phyloP scores from a whole-genome alignment of 2,329 filamentous ascomycete genomes.

The Colletotrichum theobromicola region DNA sequence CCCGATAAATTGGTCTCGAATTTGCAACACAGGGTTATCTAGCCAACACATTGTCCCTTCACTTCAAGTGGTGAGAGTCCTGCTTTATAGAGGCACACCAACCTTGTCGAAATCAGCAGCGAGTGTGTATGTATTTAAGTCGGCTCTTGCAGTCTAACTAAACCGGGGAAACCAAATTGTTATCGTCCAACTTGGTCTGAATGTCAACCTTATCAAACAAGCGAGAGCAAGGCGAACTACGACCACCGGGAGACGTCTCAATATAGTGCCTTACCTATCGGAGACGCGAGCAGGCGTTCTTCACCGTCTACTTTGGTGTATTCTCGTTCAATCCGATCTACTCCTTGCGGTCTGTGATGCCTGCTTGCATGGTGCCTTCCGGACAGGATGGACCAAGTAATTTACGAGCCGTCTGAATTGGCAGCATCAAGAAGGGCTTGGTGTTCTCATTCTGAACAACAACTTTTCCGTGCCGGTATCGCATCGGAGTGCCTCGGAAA shows the following conservation, averaged over 20 bases:
- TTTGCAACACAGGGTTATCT: no score
- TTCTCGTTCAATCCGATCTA: neutral
- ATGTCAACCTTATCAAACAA: neutral
- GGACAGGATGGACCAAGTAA: fast-evolving
- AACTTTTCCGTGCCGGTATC: no score
- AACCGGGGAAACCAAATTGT: neutral
- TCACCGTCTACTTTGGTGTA: neutral
- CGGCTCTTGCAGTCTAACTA: fast-evolving
- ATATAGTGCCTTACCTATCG: neutral
- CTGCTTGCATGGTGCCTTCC: fast-evolving
- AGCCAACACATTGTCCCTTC: no score
- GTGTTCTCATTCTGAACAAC: neutral
- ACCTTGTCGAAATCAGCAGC: fast-evolving
- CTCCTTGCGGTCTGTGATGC: fast-evolving
- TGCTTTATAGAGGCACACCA: fast-evolving
- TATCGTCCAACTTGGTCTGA: no score
- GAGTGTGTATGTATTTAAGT: neutral
- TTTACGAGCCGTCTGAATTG: fast-evolving
- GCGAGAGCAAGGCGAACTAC: neutral
- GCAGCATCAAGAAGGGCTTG: neutral
- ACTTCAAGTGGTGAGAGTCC: neutral
- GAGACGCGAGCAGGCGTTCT: neutral
- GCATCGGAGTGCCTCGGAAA: no score
- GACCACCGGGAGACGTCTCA: neutral
- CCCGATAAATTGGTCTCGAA: no score